phyloP scores from a whole-genome alignment of 2,329 filamentous ascomycete species.

The Clonostachys rhizophaga region DNA sequence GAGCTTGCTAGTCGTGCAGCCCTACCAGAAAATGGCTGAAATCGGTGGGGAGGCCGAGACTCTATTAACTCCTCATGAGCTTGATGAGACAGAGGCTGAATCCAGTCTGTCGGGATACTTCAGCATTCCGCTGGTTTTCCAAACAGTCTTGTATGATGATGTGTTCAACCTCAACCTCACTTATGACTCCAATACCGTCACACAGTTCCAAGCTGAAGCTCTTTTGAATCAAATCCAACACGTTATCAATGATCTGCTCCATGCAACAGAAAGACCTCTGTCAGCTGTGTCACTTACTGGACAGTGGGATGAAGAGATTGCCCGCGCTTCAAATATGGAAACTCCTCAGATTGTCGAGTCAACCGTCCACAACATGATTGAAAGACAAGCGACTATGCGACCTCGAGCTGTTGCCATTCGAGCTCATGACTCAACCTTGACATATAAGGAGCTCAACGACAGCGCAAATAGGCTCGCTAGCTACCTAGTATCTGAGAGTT shows the following conservation, averaged over 20 bases:
- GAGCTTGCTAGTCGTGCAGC: slow-evolving; percentile 1
- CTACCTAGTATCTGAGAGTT: neutral
- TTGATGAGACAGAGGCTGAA: neutral
- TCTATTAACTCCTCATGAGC: neutral
- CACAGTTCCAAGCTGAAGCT: neutral
- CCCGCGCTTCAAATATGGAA: no score
- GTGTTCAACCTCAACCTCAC: slow-evolving; percentile 1
- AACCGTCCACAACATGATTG: slow-evolving; percentile 30
- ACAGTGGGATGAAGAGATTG: neutral
- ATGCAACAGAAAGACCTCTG: neutral
- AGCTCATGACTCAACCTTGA: slow-evolving; percentile 33
- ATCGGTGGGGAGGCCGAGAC: neutral
- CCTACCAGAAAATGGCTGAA: neutral
- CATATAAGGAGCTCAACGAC: slow-evolving; percentile 15
- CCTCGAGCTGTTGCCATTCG: slow-evolving; percentile 25
- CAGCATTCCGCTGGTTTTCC: neutral
- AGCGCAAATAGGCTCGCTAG: neutral
- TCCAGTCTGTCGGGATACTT: slow-evolving; percentile 8
- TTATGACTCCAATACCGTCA: slow-evolving; percentile 1
- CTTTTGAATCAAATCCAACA: slow-evolving; percentile 2
- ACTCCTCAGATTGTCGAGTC: no score
- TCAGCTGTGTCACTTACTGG: neutral
- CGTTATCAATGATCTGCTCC: neutral
- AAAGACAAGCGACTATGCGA: slow-evolving; percentile 20
- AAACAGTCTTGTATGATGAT: slow-evolving; percentile 5